Conservation (phyloP, 768 basidiomycete species). For the Boletus sp. region DNA sequence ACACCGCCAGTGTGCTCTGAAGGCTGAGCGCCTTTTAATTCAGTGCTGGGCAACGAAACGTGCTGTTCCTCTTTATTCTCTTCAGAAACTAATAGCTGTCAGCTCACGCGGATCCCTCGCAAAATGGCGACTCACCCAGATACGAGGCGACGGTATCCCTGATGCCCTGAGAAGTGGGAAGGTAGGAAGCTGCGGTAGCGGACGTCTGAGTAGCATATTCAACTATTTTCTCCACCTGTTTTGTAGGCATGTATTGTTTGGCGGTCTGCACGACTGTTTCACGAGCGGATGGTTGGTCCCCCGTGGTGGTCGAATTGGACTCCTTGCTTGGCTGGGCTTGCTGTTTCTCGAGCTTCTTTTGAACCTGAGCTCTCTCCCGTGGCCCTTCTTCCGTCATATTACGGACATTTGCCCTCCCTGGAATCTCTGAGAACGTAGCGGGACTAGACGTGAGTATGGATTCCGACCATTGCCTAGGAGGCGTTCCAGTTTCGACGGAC, state of each 20-base stretch:
- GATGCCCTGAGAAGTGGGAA: not conserved
- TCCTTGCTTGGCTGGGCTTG: not conserved
- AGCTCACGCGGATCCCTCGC: not conserved
- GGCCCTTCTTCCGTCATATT: not conserved
- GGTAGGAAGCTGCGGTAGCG: not conserved
- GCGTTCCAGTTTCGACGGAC: slow-evolving; percentile 12
- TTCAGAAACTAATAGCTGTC: slow-evolving; percentile 9
- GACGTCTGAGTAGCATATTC: not conserved
- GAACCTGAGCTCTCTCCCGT: not conserved
- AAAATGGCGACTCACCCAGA: slow-evolving; percentile 10
- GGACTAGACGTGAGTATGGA: slow-evolving; percentile 15
- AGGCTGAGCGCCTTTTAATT: slow-evolving; percentile 32
- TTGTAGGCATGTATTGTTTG: slow-evolving; percentile 1
- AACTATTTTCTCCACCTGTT: not conserved
- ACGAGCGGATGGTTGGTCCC: not conserved
- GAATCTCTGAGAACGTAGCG: not conserved
- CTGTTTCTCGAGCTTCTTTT: not conserved
- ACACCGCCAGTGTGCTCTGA: slow-evolving; percentile 38
- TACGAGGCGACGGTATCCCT: not conserved
- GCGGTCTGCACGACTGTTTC: not conserved
- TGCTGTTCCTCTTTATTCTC: not conserved
- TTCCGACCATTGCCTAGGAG: slow-evolving; percentile 19
- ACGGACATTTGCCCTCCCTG: not conserved
- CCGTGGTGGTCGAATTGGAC: not conserved
- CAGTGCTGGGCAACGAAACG: slow-evolving; percentile 36